phyloP scores from a whole-genome alignment of 306 rosid species.

The Glycine latifolia region DNA sequence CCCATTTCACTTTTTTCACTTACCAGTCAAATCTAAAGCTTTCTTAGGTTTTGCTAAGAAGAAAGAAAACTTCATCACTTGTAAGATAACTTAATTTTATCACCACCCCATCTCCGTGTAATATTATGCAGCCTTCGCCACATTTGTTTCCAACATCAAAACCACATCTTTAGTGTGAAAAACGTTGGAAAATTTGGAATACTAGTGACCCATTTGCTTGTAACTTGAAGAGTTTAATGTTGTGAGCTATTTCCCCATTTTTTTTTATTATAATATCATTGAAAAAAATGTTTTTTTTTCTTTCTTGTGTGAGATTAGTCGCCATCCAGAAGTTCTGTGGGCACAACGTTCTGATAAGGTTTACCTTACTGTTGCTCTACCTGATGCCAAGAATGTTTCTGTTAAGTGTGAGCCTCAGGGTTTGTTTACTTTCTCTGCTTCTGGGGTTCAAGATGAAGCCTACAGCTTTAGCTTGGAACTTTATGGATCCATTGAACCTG shows the following conservation, averaged over 20 bases:
- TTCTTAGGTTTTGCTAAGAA: no score
- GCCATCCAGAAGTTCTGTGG: conserved; percentile 94
- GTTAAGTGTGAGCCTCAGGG: conserved; percentile 86
- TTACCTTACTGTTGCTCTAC: conserved; percentile 81
- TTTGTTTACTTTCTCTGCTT: conserved; percentile 78
- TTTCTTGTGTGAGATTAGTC: conserved; percentile 54
- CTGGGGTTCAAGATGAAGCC: conserved; percentile 66
- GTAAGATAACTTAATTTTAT: conserved; percentile 1
- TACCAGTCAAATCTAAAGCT: not conserved
- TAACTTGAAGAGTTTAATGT: conserved; percentile 10
- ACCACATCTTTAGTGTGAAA: conserved; percentile 26
- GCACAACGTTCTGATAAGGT: conserved; percentile 91
- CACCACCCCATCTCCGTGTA: conserved; percentile 18
- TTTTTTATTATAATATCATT: not conserved
- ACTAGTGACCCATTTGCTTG: conserved; percentile 18
- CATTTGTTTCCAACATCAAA: conserved; percentile 34
- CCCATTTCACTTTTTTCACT: not conserved
- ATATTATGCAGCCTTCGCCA: not conserved
- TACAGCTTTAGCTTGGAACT: conserved; percentile 75
- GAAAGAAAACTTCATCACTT: no score
- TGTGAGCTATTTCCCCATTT: conserved; percentile 1
- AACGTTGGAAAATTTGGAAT: not conserved
- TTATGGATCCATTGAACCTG: conserved; percentile 64
- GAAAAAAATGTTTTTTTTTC: not conserved
- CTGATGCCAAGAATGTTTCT: conserved; percentile 82